A percentile compares a stretch with the other conserved stretches of the same genome.
phyloP scores from a whole-genome alignment of 2,329 filamentous ascomycete genomes.

The Cladophialophora yegresii region DNA sequence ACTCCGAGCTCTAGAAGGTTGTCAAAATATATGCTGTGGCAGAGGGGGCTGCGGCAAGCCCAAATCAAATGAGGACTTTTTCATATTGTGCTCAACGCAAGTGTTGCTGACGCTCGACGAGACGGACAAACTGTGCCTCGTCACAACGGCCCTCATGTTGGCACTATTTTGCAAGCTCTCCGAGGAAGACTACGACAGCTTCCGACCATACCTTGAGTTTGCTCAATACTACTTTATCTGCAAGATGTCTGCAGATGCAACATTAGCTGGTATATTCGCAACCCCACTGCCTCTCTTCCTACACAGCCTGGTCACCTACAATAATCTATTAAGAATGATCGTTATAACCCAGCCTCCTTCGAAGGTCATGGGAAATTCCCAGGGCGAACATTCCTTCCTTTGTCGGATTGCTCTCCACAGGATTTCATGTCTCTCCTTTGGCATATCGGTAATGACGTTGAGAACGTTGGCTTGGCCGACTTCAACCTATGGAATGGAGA shows the following conservation, averaged over 20 bases:
- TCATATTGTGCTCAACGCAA: background rate
- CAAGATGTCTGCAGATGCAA: background rate
- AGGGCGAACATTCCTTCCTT: background rate
- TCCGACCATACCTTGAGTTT: constrained; percentile 4
- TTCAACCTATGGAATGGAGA: constrained; percentile 8
- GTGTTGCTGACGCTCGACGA: background rate
- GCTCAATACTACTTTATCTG: constrained; percentile 2
- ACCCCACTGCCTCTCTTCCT: constrained; percentile 5
- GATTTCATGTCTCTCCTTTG: constrained; percentile 5
- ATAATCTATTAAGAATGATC: constrained; percentile 3
- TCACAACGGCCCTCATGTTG: constrained; percentile 5
- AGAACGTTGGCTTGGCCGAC: constrained; percentile 2
- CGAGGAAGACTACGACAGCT: constrained; percentile 1
- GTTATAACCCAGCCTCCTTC: background rate
- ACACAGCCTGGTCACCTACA: constrained; percentile 5
- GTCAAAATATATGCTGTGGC: background rate
- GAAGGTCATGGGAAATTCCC: background rate
- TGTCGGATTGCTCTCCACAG: background rate
- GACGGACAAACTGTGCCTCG: constrained; percentile 1
- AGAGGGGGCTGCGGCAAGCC: background rate
- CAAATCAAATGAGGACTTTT: background rate
- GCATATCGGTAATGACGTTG: background rate
- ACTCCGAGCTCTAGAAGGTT: background rate
- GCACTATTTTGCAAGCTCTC: constrained; percentile 6
- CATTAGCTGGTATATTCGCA: background rate